Evolutionary conservation across 1,139 yeast species (phyloP), one percentile per base, ranked within the genome.

Genomic region (Hemisphaericaspora xylofermentans): DNA sequence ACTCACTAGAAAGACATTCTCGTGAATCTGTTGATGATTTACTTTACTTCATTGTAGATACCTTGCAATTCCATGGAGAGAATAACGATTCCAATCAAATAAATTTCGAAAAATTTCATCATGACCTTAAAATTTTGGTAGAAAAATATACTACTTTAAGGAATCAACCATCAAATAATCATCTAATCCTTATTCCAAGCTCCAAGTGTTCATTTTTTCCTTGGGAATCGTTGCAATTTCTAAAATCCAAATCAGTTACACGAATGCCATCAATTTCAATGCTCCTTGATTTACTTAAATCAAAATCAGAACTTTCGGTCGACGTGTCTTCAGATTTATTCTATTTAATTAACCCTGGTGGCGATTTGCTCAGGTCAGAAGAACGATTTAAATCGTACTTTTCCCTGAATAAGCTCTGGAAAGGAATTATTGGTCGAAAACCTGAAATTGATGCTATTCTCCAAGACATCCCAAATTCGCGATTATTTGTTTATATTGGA

Each of bases 401-500:
- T 44, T 44, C 60, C 9, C 48, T 63, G 0, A 45, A 49, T 3
- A 47, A 60, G 0, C 58, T 66, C 1, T 88, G 95, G 84, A 48
- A 52, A 0, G 85, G 94, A 0, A 43, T 75, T 0, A 59, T 72
- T 6, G 84, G 86, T 0, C 45, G 50, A 10, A 66, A 63, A 33
- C 97, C 97, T 0, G 52, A 68, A 25, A 89, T 84, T 45, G 65
- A 64, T 0, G 68, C 73, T 12, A 53, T 68, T 14, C 44, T 68
- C 10, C 38, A 56, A 0, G 66, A 69, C 16, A 56, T 87, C 16
- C 47, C 56, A 1, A 42, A 56, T 0, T 66, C 76, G 1, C 73
- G 78, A 31, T 51, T 87, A n/a, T 85, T 84, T 52, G 68, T 93
- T 0, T 93, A 88, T 56, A 74, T 91, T 46, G 98, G 98, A 0